Conservation (phyloP, 176 grass and related monocot genomes). For the Paspalum vaginatum region DNA sequence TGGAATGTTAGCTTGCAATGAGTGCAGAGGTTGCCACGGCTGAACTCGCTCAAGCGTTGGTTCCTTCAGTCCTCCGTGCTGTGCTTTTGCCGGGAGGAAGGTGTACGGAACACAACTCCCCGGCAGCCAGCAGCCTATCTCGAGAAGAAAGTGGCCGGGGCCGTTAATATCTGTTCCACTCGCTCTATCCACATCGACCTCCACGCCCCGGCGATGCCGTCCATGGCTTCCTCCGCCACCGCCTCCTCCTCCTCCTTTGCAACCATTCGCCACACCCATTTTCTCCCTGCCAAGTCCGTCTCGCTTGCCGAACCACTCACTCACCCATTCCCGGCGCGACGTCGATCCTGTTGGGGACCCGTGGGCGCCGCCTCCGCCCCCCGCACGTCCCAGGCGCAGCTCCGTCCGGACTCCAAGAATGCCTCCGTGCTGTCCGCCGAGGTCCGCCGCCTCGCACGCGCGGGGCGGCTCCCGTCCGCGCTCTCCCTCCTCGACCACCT, state of each 20-base stretch:
- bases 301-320: background rate
- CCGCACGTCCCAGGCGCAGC: slow-evolving; percentile 41
- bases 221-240: slow-evolving; percentile 23
- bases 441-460: slow-evolving; percentile 54
- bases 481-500: slow-evolving; percentile 81
- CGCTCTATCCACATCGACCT: slow-evolving; percentile 29
- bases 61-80: too few species aligned
- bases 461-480: slow-evolving; percentile 53
- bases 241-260: slow-evolving; percentile 29
- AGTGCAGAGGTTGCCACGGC: too few species aligned
- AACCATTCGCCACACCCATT: slow-evolving; percentile 26
- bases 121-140: too few species aligned
- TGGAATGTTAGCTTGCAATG: too few species aligned
- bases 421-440: slow-evolving; percentile 58
- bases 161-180: slow-evolving; percentile 23
- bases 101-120: too few species aligned
- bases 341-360: slow-evolving; percentile 25
- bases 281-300: background rate
- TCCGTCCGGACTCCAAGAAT: slow-evolving; percentile 73
- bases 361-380: slow-evolving; percentile 43
- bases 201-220: slow-evolving; percentile 17
- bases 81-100: too few species aligned
- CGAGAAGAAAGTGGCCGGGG: background rate
- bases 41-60: too few species aligned
- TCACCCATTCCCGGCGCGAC: background rate